These are phyloP conservation scores for Microdochium paspali DNA, from an alignment of 2,329 filamentous ascomycete genomes.

Conservation along the genomic window DNA sequence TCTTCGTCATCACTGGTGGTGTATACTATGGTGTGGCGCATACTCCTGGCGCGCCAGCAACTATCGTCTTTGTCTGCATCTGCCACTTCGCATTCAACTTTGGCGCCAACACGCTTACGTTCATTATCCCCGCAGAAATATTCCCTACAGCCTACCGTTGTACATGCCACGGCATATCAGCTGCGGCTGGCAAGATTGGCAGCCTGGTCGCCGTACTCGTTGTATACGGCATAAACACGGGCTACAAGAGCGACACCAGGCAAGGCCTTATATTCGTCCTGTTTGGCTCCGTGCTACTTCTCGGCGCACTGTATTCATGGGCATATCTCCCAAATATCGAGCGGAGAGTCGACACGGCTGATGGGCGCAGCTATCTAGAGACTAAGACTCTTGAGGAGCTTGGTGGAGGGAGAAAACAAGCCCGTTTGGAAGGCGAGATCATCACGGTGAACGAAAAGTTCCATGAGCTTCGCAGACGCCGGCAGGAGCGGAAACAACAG, in stretches of 20 bases:
- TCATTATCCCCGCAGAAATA: slow-evolving; percentile 55
- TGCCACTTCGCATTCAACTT: slow-evolving; percentile 48
- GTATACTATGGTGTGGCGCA: slow-evolving; percentile 39
- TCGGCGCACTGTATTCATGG: slow-evolving; percentile 41
- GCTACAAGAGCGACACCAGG: slow-evolving; percentile 28
- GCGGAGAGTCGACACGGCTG: slow-evolving; percentile 23
- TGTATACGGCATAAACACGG: slow-evolving; percentile 35
- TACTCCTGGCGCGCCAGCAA: slow-evolving; percentile 29
- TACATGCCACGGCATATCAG: slow-evolving; percentile 53
- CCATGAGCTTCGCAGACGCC: slow-evolving; percentile 3
- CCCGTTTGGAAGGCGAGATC: slow-evolving; percentile 31
- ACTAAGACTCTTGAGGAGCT: slow-evolving; percentile 40
- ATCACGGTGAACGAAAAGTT: slow-evolving; percentile 32
- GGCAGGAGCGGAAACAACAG: neutral
- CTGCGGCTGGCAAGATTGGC: slow-evolving; percentile 49
- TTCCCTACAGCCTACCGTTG: slow-evolving; percentile 56
- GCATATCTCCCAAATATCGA: slow-evolving; percentile 40
- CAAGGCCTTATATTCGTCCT: slow-evolving; percentile 41
- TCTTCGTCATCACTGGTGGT: slow-evolving; percentile 39
- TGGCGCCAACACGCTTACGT: slow-evolving; percentile 53
- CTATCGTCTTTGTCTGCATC: slow-evolving; percentile 39
- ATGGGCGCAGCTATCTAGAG: slow-evolving; percentile 24
- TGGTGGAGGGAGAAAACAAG: slow-evolving; percentile 36
- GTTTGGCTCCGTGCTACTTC: slow-evolving; percentile 37
- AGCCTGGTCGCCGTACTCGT: slow-evolving; percentile 6